These are phyloP conservation scores for Pseudogymnoascus sp. DNA, from an alignment of 2,329 filamentous ascomycete species.

Conservation along the genomic window DNA sequence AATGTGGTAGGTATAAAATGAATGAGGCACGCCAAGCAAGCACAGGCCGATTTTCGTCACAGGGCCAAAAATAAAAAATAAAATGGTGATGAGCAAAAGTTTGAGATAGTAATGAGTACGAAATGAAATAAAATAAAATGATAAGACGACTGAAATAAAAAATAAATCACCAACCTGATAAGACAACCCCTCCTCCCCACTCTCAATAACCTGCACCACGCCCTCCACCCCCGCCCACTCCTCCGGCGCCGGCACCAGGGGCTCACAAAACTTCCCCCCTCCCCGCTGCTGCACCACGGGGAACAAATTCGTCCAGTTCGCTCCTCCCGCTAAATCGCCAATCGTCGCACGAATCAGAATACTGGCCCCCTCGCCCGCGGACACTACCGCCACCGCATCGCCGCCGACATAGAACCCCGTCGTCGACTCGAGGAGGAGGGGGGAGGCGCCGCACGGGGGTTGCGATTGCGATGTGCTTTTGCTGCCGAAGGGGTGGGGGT, in stretches of 20 bases:
- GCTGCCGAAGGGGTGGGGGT: background rate
- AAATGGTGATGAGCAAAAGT: background rate
- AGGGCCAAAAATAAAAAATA: background rate
- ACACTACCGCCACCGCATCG: slow-evolving; percentile 39
- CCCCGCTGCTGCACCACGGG: no score
- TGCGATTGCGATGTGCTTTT: background rate
- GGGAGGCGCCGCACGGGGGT: background rate
- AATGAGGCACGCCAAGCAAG: background rate
- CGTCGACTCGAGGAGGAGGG: slow-evolving; percentile 13
- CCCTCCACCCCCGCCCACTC: slow-evolving; percentile 45
- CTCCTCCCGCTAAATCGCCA: no score
- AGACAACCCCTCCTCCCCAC: slow-evolving; percentile 45
- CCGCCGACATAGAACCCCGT: slow-evolving; percentile 49
- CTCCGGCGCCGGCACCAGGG: slow-evolving; percentile 37
- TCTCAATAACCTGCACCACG: slow-evolving; percentile 41
- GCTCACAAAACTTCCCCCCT: slow-evolving; percentile 25
- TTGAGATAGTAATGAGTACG: background rate
- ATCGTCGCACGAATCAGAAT: no score
- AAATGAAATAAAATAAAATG: background rate
- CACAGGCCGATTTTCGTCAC: background rate
- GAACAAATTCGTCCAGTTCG: no score
- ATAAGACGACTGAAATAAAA: background rate
- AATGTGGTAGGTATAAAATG: background rate
- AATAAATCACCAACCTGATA: slow-evolving; percentile 40
- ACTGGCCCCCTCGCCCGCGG: slow-evolving; percentile 31